A percentile compares a stretch with the other conserved stretches of the same genome.
These are phyloP conservation scores for Cyberlindnera sargentensis DNA, from an alignment of 805 yeast species.

Conservation along the genomic window DNA sequence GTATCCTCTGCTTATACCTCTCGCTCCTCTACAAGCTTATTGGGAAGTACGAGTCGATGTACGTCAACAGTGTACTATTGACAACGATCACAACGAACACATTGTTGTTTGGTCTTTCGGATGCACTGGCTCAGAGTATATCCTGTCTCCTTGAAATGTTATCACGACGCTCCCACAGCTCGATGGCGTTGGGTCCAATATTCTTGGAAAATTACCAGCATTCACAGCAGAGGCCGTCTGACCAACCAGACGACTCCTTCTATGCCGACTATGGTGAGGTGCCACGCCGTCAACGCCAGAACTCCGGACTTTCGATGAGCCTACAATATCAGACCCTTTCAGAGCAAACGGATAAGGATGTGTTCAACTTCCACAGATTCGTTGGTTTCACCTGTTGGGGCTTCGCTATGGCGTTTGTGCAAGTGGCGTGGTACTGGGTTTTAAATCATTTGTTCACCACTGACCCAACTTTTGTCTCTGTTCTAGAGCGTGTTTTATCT, in stretches of 20 bases:
- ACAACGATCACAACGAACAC: slow-evolving; percentile 78
- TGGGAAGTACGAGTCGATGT: slow-evolving; percentile 50
- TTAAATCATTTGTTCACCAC: slow-evolving; percentile 70
- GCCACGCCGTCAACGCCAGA: slow-evolving; percentile 22
- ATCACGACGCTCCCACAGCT: background rate
- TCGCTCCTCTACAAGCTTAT: slow-evolving; percentile 45
- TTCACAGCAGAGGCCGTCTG: slow-evolving; percentile 2
- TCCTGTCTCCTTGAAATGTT: slow-evolving; percentile 17
- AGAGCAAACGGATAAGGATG: slow-evolving; percentile 21
- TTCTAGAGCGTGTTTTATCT: slow-evolving; percentile 76
- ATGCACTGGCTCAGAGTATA: slow-evolving; percentile 69
- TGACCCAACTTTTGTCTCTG: slow-evolving; percentile 80
- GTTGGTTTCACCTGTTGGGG: slow-evolving; percentile 88
- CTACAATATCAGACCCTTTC: slow-evolving; percentile 26
- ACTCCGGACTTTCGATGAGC: slow-evolving; percentile 17
- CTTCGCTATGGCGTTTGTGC: slow-evolving; percentile 69
- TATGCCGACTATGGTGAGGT: slow-evolving; percentile 25
- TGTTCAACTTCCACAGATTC: slow-evolving; percentile 63
- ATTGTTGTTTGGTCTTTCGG: slow-evolving; percentile 84
- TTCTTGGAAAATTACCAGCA: slow-evolving; percentile 10
- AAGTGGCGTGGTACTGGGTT: slow-evolving; percentile 83
- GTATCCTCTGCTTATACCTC: slow-evolving; percentile 43
- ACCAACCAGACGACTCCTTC: slow-evolving; percentile 18
- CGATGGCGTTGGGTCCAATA: slow-evolving; percentile 4
- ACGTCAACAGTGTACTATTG: slow-evolving; percentile 57